Base-by-base conservation (phyloP, 345 rosid species). In the Ceriops zippeliana region DNA sequence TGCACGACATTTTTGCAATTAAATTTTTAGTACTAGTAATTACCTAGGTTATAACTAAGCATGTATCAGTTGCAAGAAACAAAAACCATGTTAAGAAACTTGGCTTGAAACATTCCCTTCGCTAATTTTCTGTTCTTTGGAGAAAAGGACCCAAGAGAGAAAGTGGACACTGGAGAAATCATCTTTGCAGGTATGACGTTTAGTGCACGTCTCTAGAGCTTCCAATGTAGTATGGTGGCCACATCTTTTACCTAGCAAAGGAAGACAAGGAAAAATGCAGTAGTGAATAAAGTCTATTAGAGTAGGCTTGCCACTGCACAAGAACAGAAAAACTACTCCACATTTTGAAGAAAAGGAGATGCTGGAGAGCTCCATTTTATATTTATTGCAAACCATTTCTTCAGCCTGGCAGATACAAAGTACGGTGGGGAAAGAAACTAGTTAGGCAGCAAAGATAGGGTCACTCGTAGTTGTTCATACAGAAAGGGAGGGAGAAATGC, bases 161-260 rank as follows among this genome's bases (percentile, higher is more conserved):
- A 77, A 30, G 21, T 63, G 60, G 71, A 54, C 58, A 54, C 35
- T 71, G 70, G 67, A 63, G 65, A 69, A 73, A 82, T 73, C 78
- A 66, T 74, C 75, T 76, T 62, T 66, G 77, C 76, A 65, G 80
- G 69, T 16, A 76, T 17, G 54, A 52, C 72, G 68, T 70, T 62
- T 76, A n/a, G 67, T 73, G 77, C 77, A 73, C 75, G 67, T 72
- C 83, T 75, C 81, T 84, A 83, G 79, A 92, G 98, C 97, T 90
- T 90, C 98, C 98, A 93, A 83, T 93, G 98, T 67, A 93, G 96
- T 72, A 93, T 87, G 73, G 97, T 89, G 81, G 98, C 97, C 86
- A 93, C 98, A 90, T 93, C 98, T 87, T 89, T 93, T 72, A 93
- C 97, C 97, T 90, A 87, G 68, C 82, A 86, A 84, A 70, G 63